phyloP scores from a whole-genome alignment of 768 basidiomycete species.

The Holtermannia corniformis region DNA sequence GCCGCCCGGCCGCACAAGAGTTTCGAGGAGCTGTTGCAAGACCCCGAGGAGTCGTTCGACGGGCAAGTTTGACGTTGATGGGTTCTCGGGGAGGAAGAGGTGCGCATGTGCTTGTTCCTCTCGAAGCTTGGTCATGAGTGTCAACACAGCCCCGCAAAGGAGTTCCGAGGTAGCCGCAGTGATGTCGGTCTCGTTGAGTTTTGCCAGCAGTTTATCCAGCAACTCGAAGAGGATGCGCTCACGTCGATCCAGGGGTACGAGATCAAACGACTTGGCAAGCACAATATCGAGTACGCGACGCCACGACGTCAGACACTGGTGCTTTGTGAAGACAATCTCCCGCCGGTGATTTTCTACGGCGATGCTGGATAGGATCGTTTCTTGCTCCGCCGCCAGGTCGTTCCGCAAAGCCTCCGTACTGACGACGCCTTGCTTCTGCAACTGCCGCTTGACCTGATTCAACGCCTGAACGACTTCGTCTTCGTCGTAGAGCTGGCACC shows the following conservation, averaged over 20 bases:
- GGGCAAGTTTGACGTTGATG: conserved; percentile 58
- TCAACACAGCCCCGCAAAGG: conserved; percentile 70
- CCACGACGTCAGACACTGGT: conserved; percentile 72
- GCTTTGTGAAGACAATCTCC: conserved; percentile 62
- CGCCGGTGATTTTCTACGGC: conserved; percentile 81
- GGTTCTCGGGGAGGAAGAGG: conserved; percentile 51
- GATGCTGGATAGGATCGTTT: conserved; percentile 71
- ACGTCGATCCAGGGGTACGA: conserved; percentile 67
- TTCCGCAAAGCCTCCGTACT: conserved; percentile 53
- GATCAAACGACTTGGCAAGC: conserved; percentile 74
- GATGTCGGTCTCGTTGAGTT: conserved; percentile 56
- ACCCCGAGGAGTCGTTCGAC: conserved; percentile 68
- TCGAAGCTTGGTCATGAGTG: conserved; percentile 76
- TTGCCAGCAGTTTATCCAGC: conserved; percentile 65
- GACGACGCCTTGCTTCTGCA: conserved; percentile 59
- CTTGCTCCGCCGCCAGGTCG: conserved; percentile 58
- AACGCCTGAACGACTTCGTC: neutral
- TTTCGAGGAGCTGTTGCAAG: conserved; percentile 63
- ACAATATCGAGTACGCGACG: conserved; percentile 71
- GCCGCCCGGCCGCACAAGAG: conserved; percentile 63
- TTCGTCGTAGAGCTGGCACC: conserved; percentile 72
- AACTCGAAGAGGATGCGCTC: conserved; percentile 88
- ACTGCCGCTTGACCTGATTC: conserved; percentile 39
- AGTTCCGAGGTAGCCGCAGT: conserved; percentile 68
- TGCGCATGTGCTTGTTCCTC: conserved; percentile 66